Percentiles rank a stretch among this genome's conserved stretches.
These are phyloP conservation scores for Picea mariana DNA, from an alignment of 83 land plant species.

Conservation along the genomic window DNA sequence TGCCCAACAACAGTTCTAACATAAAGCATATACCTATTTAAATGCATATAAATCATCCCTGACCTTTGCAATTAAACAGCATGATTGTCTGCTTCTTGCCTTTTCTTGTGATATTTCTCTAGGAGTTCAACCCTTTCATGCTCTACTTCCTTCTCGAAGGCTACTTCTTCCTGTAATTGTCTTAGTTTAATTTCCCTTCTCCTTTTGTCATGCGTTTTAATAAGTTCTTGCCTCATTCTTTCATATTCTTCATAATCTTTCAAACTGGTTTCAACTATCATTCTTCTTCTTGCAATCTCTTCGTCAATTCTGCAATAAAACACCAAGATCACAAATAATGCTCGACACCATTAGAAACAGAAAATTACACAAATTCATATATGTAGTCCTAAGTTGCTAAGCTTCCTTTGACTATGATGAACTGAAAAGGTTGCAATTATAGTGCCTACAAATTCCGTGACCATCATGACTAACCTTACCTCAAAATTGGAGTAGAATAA, in stretches of 20 bases:
- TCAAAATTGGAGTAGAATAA: no score
- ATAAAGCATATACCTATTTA: no score
- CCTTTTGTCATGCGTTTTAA: conserved; percentile 39
- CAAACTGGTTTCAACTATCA: conserved; percentile 36
- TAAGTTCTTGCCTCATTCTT: conserved; percentile 36
- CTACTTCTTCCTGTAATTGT: conserved; percentile 41
- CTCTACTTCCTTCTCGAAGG: conserved; percentile 51
- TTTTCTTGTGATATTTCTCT: conserved; percentile 28
- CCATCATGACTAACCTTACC: no score
- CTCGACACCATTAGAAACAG: no score
- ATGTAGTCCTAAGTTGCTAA: no score
- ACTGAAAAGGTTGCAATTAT: no score
- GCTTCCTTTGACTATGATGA: no score
- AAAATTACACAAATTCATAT: no score
- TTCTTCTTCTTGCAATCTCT: conserved; percentile 31
- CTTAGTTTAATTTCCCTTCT: conserved; percentile 41
- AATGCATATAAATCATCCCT: no score
- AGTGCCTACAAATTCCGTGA: no score
- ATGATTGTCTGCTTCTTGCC: neutral
- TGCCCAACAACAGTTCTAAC: no score
- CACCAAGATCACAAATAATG: neutral
- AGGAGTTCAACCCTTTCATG: conserved; percentile 36
- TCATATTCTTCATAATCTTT: conserved; percentile 52
- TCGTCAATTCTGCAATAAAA: conserved; percentile 34
- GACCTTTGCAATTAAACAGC: no score